Evolutionary conservation across 108 stramenopile genomes (phyloP).

Genomic region (Fistulifera pelliculosa): DNA sequence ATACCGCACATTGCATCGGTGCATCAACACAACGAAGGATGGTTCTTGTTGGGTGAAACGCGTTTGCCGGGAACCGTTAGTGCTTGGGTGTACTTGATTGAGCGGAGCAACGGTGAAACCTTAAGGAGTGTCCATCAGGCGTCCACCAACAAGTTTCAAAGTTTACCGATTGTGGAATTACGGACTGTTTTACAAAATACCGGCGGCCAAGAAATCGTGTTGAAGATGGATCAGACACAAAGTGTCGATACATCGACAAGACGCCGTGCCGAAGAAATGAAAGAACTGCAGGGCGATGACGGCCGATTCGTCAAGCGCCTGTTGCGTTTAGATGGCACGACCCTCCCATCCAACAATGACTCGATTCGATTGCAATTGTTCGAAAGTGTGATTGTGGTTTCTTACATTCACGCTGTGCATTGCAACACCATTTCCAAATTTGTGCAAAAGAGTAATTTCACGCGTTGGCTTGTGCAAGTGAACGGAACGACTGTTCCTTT

Average conservation of each 20-base stretch:
- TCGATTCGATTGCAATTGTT: conserved; percentile 48
- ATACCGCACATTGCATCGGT: conserved; percentile 32
- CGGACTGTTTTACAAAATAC: conserved; percentile 71
- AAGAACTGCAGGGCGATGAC: conserved; percentile 58
- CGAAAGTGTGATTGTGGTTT: conserved; percentile 52
- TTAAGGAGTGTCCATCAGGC: conserved; percentile 39
- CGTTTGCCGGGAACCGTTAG: conserved; percentile 42
- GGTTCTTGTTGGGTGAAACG: conserved; percentile 40
- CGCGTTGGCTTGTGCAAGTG: conserved; percentile 50
- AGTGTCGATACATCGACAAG: conserved; percentile 75
- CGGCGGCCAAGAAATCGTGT: conserved; percentile 27
- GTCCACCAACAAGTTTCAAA: conserved; percentile 9
- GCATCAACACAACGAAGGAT: conserved; percentile 14
- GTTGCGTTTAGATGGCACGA: conserved; percentile 32
- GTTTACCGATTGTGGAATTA: conserved; percentile 64
- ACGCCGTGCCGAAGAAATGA: conserved; percentile 60
- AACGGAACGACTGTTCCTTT: conserved; percentile 65
- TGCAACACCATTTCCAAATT: conserved; percentile 73
- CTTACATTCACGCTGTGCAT: conserved; percentile 56
- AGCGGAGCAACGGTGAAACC: conserved; percentile 81
- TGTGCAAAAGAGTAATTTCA: conserved; percentile 53
- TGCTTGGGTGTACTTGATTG: conserved; percentile 67
- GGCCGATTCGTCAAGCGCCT: conserved; percentile 44
- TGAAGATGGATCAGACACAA: conserved; percentile 50
- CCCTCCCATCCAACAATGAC: conserved; percentile 19